Evolutionary conservation across 805 yeast species (phyloP), one percentile per base, ranked within the genome.

Genomic region (Cyberlindnera galapagoensis): DNA sequence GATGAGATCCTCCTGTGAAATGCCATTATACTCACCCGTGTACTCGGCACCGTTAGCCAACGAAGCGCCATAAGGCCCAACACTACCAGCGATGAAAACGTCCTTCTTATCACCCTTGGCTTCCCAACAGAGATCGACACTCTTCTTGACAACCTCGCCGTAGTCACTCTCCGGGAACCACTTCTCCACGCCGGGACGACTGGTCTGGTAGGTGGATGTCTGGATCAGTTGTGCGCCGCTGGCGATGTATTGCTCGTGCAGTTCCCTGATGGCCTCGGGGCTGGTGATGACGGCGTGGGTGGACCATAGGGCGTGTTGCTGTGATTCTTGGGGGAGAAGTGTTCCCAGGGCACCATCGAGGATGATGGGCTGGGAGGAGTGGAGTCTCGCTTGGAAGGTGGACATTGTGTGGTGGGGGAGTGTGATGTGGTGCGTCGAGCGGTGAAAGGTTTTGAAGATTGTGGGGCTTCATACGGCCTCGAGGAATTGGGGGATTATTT

Each of bases 61-160:
- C 42, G 58, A 74, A 0, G 88, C 82, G 1, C 88, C 94, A 51
- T 73, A 84, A 0, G 94, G 85, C 0, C 94, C 95, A 22, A 82
- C 56, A 7, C 83, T 72, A 0, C 83, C 94, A 2, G 72, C 73
- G 5, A 77, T 63, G 25, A 44, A 46, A 5, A 47, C 33, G 5
- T 33, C 32, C 5, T 18, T 18, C 3, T 16, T n/a, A 18, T 30
- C 40, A 9, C 17, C 18, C 31, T 13, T 43, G 20, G 37, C 49
- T 6, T 20, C 14, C 9, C 31, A 7, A 0, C 43, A 46, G 3
- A 47, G 24, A 11, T 42, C 49, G 21, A 46, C 30, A 18, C 47
- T 40, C 30, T 27, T 34, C 15, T 14, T 19, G 12, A 44, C 24
- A 9, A 33, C 33, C 7, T 30, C 35, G 4, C 22, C 4, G 18